Base-by-base conservation (phyloP, 805 yeast genomes). In the Candida michaelii region DNA sequence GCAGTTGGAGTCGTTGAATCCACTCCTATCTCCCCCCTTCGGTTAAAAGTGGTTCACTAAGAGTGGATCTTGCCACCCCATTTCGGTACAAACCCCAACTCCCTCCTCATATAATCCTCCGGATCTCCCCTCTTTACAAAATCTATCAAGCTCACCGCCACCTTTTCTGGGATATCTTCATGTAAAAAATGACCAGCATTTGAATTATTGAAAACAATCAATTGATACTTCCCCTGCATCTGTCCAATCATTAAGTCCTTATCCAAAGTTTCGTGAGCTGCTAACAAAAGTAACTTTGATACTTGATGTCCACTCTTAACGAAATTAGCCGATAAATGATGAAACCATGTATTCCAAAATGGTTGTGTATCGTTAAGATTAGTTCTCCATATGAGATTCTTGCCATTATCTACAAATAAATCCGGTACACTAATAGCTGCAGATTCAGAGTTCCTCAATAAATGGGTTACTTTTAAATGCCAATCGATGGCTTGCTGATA, bases 181-280 rank as follows among this genome's bases (percentile, higher is more conserved):
- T 93, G 99, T n/a, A 95, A 68, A 53, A 90, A 93, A 64, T 93
- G 99, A 1, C 98, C 97, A 2, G 89, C 57, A 15, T 59, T 52
- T 5, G 57, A 48, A 27, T 59, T 71, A 48, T 63, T 63, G 59
- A 89, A 83, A 4, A 89, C 93, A 11, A 87, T 81, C 30, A 93
- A 73, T 63, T 95, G 99, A 61, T 85, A 93, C 59, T 82, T 83
- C 1, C 99, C 99, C 64, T 90, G 98, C 99, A 93, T 93, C 63
- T 95, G 99, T 0, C 97, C 99, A 39, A 93, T 82, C 62, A 90
- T 89, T 36, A 93, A 69, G 29, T 77, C 77, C 49, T 84, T 89
- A 63, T 93, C 99, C 23, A 95, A 71, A 15, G 85, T 80, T 51
- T 93, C 97, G 40, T 90, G 85, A 3, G 96, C 96, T 0, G 98